Evolutionary conservation across 768 basidiomycete genomes (phyloP).

Genomic region (Lactarius hatsudake): DNA sequence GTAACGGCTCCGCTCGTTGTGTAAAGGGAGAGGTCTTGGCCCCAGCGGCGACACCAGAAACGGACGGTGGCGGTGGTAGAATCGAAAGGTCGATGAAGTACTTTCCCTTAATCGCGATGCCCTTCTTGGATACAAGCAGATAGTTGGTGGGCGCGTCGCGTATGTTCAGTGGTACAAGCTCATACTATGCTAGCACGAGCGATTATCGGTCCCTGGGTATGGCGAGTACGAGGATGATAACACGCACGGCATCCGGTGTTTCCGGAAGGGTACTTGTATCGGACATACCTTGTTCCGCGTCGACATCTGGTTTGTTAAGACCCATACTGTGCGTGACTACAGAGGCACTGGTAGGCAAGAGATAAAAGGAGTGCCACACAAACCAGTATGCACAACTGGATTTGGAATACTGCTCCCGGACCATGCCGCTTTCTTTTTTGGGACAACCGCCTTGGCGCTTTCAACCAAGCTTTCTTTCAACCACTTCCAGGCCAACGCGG

Average conservation of each 20-base stretch:
- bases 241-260: background rate
- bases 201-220: background rate
- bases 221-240: background rate
- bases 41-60: background rate
- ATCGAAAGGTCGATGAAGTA: conserved; percentile 15
- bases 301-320: background rate
- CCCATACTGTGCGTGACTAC: background rate
- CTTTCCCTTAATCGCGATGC: background rate
- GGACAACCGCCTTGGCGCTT: too few relatives aligned
- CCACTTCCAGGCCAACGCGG: too few relatives aligned
- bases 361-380: background rate
- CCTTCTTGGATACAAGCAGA: background rate
- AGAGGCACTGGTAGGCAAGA: background rate
- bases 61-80: background rate
- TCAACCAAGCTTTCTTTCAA: too few relatives aligned
- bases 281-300: background rate
- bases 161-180: background rate
- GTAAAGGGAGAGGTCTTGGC: conserved; percentile 3
- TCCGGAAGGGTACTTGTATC: background rate
- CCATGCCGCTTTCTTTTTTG: too few relatives aligned
- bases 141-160: background rate
- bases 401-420: background rate
- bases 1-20: conserved; percentile 8
- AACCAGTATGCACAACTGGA: background rate
- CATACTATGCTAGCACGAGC: background rate